Evolutionary conservation across 2,329 filamentous ascomycete species (phyloP).

Genomic region (Ophiosphaerella herpotricha): DNA sequence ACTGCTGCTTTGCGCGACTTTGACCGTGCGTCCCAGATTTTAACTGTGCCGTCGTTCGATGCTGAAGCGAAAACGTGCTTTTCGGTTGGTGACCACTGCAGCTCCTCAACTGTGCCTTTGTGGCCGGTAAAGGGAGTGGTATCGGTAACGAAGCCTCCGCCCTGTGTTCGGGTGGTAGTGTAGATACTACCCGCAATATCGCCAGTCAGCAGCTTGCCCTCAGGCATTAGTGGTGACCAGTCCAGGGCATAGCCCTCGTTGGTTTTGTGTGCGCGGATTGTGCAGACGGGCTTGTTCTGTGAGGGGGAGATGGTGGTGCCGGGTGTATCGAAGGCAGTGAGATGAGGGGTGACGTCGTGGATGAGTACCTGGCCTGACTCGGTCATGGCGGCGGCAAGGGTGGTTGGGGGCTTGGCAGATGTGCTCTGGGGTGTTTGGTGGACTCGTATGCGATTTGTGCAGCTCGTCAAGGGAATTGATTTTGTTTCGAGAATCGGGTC

Average conservation of each 20-base stretch:
- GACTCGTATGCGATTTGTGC: slow-evolving; percentile 90
- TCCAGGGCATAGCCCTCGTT: slow-evolving; percentile 93
- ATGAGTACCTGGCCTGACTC: slow-evolving; percentile 88
- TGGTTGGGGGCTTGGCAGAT: slow-evolving; percentile 73
- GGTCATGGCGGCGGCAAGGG: slow-evolving; percentile 88
- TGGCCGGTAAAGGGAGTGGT: slow-evolving; percentile 83
- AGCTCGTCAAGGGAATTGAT: slow-evolving; percentile 81
- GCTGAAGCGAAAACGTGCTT: slow-evolving; percentile 92
- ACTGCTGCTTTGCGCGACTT: slow-evolving; percentile 89
- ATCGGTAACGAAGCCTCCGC: slow-evolving; percentile 88
- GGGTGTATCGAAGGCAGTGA: slow-evolving; percentile 86
- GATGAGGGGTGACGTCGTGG: slow-evolving; percentile 90
- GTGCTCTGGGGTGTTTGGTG: slow-evolving; percentile 78
- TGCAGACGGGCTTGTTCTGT: slow-evolving; percentile 86
- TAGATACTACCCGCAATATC: slow-evolving; percentile 92
- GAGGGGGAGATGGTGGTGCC: slow-evolving; percentile 76
- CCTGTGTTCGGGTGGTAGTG: slow-evolving; percentile 81
- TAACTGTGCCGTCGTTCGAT: slow-evolving; percentile 90
- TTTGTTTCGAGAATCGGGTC: slow-evolving; percentile 95
- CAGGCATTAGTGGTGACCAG: slow-evolving; percentile 83
- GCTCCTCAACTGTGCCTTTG: slow-evolving; percentile 83
- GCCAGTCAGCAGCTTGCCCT: slow-evolving; percentile 86
- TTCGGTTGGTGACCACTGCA: slow-evolving; percentile 96
- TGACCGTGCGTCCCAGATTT: slow-evolving; percentile 92
- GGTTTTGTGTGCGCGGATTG: slow-evolving; percentile 85